Evolutionary conservation across 1,139 yeast species (phyloP).

Genomic region (Saccharomycopsis crataegensis): DNA sequence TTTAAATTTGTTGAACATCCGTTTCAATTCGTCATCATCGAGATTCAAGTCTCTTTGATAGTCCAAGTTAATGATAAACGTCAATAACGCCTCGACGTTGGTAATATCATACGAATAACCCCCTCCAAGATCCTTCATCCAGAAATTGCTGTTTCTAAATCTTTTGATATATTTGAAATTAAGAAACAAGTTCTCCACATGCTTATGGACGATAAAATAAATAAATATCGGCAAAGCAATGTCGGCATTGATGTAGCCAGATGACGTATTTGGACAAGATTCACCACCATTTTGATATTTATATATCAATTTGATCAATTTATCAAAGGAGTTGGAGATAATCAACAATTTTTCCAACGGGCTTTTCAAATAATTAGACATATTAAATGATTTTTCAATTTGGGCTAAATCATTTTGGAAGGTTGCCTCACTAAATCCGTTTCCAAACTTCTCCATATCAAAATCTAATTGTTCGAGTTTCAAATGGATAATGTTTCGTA

Average conservation of each 20-base stretch:
- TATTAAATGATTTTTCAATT: conserved; percentile 11
- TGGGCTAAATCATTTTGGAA: conserved; percentile 8
- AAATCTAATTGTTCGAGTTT: conserved; percentile 19
- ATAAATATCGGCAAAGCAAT: conserved; percentile 14
- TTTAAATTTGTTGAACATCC: not conserved
- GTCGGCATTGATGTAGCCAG: conserved; percentile 11
- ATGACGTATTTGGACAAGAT: not conserved
- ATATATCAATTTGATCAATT: conserved; percentile 1
- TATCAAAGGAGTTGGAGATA: conserved; percentile 3
- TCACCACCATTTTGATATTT: not conserved
- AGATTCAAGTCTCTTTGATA: conserved; percentile 14
- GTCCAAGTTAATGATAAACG: conserved; percentile 11
- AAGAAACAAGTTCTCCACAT: conserved; percentile 14
- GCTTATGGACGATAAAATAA: conserved; percentile 10
- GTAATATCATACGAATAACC: conserved; percentile 14
- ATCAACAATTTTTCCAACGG: conserved; percentile 17
- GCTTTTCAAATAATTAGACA: conserved; percentile 6
- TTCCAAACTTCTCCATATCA: conserved; percentile 21
- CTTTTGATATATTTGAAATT: conserved; percentile 16
- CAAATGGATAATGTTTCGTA: conserved; percentile 14
- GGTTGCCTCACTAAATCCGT: conserved; percentile 2
- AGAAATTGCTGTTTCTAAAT: conserved; percentile 15
- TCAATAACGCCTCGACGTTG: conserved; percentile 17
- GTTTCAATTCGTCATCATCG: conserved; percentile 3
- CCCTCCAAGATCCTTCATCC: conserved; percentile 10